These are phyloP conservation scores for Lyophyllum semitale DNA, from an alignment of 768 basidiomycete genomes.

Conservation along the genomic window DNA sequence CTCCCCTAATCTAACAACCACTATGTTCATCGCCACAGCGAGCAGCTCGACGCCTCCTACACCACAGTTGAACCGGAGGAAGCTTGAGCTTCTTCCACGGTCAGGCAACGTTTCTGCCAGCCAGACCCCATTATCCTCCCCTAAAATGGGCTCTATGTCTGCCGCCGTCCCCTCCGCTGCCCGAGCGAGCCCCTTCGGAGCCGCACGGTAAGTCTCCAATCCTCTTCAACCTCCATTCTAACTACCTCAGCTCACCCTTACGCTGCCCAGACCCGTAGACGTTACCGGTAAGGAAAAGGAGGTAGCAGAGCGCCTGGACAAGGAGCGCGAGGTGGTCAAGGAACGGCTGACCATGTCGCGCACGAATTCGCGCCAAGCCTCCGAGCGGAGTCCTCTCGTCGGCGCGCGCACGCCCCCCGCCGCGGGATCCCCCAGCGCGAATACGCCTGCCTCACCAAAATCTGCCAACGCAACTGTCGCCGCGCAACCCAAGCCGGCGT, in stretches of 20 bases:
- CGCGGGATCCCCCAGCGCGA: slow-evolving; percentile 21
- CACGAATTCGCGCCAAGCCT: slow-evolving; percentile 49
- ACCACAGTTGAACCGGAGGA: slow-evolving; percentile 76
- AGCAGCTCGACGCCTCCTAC: slow-evolving; percentile 77
- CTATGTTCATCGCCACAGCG: slow-evolving; percentile 42
- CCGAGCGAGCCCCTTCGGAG: slow-evolving; percentile 82
- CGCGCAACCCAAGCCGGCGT: slow-evolving; percentile 31
- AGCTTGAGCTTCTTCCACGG: slow-evolving; percentile 85
- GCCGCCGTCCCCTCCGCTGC: slow-evolving; percentile 30
- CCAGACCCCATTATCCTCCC: slow-evolving; percentile 79
- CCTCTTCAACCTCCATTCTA: background rate
- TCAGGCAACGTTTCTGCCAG: slow-evolving; percentile 64
- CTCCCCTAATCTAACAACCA: background rate
- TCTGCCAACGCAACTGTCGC: slow-evolving; percentile 23
- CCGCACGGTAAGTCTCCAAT: slow-evolving; percentile 62
- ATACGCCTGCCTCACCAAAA: slow-evolving; percentile 27
- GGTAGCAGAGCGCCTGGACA: slow-evolving; percentile 70
- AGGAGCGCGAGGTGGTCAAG: slow-evolving; percentile 61
- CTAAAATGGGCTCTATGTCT: slow-evolving; percentile 59
- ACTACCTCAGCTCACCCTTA: slow-evolving; percentile 3
- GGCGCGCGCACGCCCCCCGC: slow-evolving; percentile 35
- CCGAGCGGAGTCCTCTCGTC: slow-evolving; percentile 42
- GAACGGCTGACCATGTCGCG: slow-evolving; percentile 55
- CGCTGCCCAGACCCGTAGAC: slow-evolving; percentile 75
- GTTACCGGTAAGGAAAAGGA: slow-evolving; percentile 74